Evolutionary conservation across 2,329 filamentous ascomycete genomes (phyloP).

Genomic region (Rhynchosporium graminicola): DNA sequence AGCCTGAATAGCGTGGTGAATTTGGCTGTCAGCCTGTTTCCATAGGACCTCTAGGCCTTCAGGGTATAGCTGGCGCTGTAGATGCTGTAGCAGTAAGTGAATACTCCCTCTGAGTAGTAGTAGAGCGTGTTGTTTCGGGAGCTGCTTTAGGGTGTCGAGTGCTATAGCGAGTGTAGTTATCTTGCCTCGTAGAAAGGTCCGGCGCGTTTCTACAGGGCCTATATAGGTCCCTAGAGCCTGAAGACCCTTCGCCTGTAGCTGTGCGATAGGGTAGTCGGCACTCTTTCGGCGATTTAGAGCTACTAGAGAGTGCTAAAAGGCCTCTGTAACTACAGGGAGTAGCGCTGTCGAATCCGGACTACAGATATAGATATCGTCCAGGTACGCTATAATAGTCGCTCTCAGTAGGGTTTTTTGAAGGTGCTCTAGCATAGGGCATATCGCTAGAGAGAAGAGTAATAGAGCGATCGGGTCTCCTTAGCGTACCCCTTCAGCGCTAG

Average conservation of each 20-base stretch:
- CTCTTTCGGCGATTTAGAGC: conserved; percentile 2
- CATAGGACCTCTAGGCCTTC: too few species aligned
- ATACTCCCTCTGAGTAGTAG: neutral
- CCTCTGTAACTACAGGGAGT: neutral
- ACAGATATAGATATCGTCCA: neutral
- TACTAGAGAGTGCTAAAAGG: neutral
- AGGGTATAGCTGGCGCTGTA: too few species aligned
- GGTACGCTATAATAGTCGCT: neutral
- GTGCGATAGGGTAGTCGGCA: neutral
- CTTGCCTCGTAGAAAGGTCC: neutral
- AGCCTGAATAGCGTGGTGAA: too few species aligned
- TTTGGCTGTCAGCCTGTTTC: too few species aligned
- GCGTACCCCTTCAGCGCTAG: neutral
- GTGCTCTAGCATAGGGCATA: neutral
- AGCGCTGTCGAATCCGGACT: neutral
- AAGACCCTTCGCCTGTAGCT: neutral
- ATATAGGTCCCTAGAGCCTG: neutral
- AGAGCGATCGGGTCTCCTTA: neutral
- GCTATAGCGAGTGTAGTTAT: neutral
- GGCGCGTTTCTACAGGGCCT: neutral
- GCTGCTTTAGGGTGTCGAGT: neutral
- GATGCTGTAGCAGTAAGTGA: too few species aligned
- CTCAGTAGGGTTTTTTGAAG: neutral
- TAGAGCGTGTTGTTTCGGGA: neutral
- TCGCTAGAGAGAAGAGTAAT: neutral